A percentile compares a stretch with the other conserved stretches of the same genome.
phyloP scores from a whole-genome alignment of 2,329 filamentous ascomycete species.

The Pseudocercospora crystallina region DNA sequence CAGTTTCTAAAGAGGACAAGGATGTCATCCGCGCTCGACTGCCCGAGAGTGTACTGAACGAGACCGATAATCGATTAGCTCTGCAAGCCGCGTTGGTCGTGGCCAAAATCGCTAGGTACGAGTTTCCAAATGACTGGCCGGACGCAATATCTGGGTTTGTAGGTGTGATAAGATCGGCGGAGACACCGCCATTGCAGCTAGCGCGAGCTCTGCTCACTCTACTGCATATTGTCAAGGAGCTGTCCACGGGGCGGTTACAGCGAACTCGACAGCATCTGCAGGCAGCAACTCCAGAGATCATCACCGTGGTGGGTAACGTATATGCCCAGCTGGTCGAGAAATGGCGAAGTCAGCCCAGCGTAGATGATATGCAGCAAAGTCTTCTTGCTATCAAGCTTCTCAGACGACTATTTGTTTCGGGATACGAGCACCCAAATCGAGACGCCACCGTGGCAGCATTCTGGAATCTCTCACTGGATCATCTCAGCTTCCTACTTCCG shows the following conservation, averaged over 20 bases:
- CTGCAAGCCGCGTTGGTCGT: constrained; percentile 85
- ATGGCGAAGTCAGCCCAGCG: constrained; percentile 52
- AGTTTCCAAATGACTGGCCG: constrained; percentile 84
- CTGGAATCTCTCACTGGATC: constrained; percentile 74
- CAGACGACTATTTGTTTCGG: constrained; percentile 73
- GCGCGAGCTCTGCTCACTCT: constrained; percentile 73
- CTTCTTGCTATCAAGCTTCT: constrained; percentile 76
- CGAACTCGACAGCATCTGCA: constrained; percentile 75
- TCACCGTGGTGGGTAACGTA: constrained; percentile 75
- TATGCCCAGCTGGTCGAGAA: constrained; percentile 69
- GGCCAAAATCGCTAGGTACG: constrained; percentile 84
- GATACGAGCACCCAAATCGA: constrained; percentile 82
- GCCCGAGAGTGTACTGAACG: constrained; percentile 73
- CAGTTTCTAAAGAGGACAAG: constrained; percentile 70
- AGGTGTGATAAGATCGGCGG: constrained; percentile 56
- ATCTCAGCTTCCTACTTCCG: constrained; percentile 73
- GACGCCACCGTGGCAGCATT: constrained; percentile 73
- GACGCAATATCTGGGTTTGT: constrained; percentile 57
- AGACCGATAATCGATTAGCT: constrained; percentile 72
- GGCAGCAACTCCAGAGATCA: constrained; percentile 75
- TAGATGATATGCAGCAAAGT: constrained; percentile 70
- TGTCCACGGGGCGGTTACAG: constrained; percentile 75
- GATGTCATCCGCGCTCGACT: constrained; percentile 70
- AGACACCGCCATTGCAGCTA: constrained; percentile 54
- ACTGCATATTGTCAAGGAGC: constrained; percentile 84